Conservation (phyloP, 179 eudicot genomes). For the Beta corolliflora region DNA sequence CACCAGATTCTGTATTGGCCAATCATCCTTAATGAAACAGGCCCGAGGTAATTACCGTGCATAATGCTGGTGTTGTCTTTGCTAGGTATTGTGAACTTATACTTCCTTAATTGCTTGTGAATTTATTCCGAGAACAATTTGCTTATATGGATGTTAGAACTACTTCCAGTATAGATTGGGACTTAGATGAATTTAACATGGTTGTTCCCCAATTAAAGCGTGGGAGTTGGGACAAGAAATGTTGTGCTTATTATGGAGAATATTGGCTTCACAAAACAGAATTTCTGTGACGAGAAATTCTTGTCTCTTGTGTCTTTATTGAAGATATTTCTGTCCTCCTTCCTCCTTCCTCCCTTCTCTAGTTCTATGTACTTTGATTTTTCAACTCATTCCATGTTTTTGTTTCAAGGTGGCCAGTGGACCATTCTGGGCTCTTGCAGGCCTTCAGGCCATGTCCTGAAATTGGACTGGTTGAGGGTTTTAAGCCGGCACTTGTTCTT, state of each 20-base stretch:
- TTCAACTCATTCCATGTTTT: background rate
- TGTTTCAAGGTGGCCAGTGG: background rate
- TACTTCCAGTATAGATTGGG: background rate
- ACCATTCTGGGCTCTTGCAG: background rate
- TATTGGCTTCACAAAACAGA: background rate
- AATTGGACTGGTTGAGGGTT: background rate
- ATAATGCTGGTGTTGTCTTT: constrained; percentile 1
- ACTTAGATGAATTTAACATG: background rate
- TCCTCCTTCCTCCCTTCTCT: background rate
- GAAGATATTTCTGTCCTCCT: background rate
- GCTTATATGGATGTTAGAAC: background rate
- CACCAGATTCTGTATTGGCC: constrained; percentile 91
- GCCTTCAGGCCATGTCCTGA: too few species aligned
- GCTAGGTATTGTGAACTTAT: background rate
- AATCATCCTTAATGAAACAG: constrained; percentile 55
- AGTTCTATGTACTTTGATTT: background rate
- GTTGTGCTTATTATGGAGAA: background rate
- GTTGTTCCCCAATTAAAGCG: too few species aligned
- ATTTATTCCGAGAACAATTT: background rate
- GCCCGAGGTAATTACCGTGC: constrained; percentile 53
- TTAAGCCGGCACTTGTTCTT: background rate
- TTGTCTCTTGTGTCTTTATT: background rate
- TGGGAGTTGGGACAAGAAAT: too few species aligned
- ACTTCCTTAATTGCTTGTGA: background rate
- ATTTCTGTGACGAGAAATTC: background rate